These are phyloP conservation scores for Nannochloris sp. DNA, from an alignment of 139 green algal genomes.

Conservation along the genomic window DNA sequence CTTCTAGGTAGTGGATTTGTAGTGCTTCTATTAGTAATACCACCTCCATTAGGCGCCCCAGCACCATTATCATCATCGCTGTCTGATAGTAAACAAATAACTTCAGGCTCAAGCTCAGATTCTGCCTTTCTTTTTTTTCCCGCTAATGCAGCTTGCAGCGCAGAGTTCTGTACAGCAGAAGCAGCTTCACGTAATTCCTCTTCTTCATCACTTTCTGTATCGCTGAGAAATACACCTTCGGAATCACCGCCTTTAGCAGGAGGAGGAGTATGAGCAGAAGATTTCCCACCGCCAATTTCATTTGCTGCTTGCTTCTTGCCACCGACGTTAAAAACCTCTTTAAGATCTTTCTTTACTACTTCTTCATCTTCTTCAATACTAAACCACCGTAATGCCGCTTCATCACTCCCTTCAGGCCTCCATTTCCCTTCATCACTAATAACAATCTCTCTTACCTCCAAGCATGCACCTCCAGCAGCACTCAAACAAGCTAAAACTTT, in stretches of 20 bases:
- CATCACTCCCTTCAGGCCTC: slow-evolving; percentile 22
- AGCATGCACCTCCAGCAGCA: no score
- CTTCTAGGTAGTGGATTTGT: no score
- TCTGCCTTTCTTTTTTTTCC: slow-evolving; percentile 7
- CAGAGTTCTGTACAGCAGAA: neutral
- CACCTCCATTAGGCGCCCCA: no score
- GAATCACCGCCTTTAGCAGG: neutral
- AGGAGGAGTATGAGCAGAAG: no score
- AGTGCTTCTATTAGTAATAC: no score
- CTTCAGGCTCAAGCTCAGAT: slow-evolving; percentile 15
- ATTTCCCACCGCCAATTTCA: neutral
- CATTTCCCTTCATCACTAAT: slow-evolving; percentile 33
- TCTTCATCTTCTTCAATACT: neutral
- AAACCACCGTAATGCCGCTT: neutral
- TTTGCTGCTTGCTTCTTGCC: neutral
- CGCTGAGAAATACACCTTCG: neutral
- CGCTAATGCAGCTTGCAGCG: neutral
- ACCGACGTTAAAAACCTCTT: no score
- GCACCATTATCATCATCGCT: slow-evolving; percentile 18
- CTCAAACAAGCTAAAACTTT: neutral
- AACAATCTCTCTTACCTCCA: neutral
- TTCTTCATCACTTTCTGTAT: slow-evolving; percentile 12
- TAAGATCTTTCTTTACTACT: neutral
- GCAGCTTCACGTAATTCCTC: slow-evolving; percentile 12
- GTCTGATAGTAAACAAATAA: slow-evolving; percentile 25